Base-by-base conservation (phyloP, 306 rosid genomes). In the Pueraria montana region DNA sequence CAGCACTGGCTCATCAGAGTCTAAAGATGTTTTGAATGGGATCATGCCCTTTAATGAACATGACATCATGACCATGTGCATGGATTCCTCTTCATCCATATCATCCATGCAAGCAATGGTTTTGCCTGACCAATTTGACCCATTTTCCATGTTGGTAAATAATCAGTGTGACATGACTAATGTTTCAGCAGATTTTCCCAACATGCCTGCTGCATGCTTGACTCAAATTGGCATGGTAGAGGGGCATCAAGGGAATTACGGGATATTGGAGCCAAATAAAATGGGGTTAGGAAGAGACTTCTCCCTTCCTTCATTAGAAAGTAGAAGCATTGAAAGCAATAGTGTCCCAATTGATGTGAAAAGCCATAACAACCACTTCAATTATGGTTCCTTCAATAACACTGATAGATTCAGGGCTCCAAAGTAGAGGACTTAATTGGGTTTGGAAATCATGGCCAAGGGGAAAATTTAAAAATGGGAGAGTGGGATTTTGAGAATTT, bases 401-500 rank as follows among this genome's bases (percentile, higher is more conserved):
- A 88, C 85, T 79, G 71, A 52, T 49, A 75, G 42, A 65, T 24
- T 73, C 84, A 72, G 50, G 80, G 80, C 66, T 84, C 87, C 63
- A 82, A 84, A 73, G 76, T 36, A 40, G 91, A 89, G 78, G 92
- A 86, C 55, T 74, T 87, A 38, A 76, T 87, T 81, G 97, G 84
- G 64, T 78, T 58, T 78, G 86, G 87, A 76, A 75, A 86, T 86
- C 84, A 84, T 84, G 84, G 82, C 52, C 85, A 81, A 38, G 89
- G 59, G 34, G 89, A 87, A 82, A 84, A 79, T 87, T 89, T 86
- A 11, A 89, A 87, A 80, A 67, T 88, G 52, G 92, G 92, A 78
- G 87, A 89, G 74, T 91, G 95, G 97, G 93, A 92, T 71, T 88
- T 93, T 68, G 97, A 91, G 80, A 90, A 91, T 80, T 82, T 91